These are phyloP conservation scores for Trifolium fragiferum DNA, from an alignment of 306 rosid species.

Conservation along the genomic window DNA sequence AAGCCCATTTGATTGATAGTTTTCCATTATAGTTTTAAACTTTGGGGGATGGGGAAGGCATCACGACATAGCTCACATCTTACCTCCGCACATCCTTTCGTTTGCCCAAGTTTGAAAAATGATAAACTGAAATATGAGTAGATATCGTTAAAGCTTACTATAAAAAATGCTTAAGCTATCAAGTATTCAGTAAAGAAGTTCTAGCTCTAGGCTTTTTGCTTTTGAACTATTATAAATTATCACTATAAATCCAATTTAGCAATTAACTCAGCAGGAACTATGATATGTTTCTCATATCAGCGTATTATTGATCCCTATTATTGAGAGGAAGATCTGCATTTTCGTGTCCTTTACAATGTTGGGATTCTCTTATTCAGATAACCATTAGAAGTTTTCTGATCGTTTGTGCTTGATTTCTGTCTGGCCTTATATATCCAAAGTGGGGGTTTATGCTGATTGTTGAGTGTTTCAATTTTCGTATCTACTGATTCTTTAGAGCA, in stretches of 20 bases:
- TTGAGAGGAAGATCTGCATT: neutral
- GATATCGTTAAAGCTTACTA: neutral
- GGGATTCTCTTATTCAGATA: conserved; percentile 18
- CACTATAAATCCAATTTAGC: neutral
- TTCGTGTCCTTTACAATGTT: neutral
- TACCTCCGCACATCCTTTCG: conserved; percentile 14
- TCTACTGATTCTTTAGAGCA: conserved; percentile 27
- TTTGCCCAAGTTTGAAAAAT: conserved; percentile 19
- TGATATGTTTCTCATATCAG: neutral
- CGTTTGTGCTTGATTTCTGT: conserved; percentile 2
- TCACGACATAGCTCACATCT: conserved; percentile 14
- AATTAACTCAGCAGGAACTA: neutral
- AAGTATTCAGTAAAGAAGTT: conserved; percentile 11
- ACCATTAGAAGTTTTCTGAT: conserved; percentile 9
- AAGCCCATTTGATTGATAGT: conserved; percentile 9
- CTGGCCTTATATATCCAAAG: conserved; percentile 1
- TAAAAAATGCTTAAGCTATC: neutral
- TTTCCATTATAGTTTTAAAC: neutral
- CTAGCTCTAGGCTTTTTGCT: neutral
- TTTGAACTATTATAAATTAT: neutral
- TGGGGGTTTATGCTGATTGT: conserved; percentile 10
- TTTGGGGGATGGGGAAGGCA: no score
- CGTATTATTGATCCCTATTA: neutral
- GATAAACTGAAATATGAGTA: conserved; percentile 2
- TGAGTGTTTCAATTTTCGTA: conserved; percentile 16